A percentile compares a stretch with the other conserved stretches of the same genome.
These are phyloP conservation scores for Linnemannia zychae DNA, from an alignment of 192 early-diverging fungal species.

Conservation along the genomic window DNA sequence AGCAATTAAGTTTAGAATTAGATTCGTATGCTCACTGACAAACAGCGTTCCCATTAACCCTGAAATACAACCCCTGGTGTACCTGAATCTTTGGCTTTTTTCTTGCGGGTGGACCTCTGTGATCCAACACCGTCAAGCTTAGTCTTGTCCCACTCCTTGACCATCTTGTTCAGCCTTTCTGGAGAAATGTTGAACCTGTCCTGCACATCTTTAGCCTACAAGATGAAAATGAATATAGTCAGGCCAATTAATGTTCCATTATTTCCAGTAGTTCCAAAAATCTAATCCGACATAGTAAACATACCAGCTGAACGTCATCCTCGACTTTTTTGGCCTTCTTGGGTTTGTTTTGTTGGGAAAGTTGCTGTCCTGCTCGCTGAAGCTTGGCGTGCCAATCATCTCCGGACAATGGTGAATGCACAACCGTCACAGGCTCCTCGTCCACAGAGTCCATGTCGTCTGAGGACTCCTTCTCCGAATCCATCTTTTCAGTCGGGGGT, in stretches of 20 bases:
- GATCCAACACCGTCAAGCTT: conserved; percentile 17
- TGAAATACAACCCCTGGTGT: not conserved
- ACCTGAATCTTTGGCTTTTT: conserved; percentile 45
- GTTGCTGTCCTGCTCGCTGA: conserved; percentile 35
- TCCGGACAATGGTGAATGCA: conserved; percentile 41
- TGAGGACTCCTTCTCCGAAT: conserved; percentile 1
- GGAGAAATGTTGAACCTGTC: conserved; percentile 66
- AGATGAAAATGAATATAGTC: not conserved
- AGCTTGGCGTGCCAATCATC: conserved; percentile 43
- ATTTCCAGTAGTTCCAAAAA: not conserved
- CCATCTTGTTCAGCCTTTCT: conserved; percentile 60
- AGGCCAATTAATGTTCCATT: not conserved
- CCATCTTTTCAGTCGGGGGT: conserved; percentile 1
- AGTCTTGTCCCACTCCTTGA: conserved; percentile 60
- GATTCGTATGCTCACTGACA: not conserved
- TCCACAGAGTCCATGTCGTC: conserved; percentile 12
- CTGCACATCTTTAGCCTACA: conserved; percentile 64
- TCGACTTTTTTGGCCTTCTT: conserved; percentile 23
- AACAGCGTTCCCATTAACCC: not conserved
- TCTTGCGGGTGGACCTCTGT: conserved; percentile 39
- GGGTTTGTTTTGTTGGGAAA: not conserved
- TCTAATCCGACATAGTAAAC: no score
- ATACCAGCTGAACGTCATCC: conserved; percentile 64
- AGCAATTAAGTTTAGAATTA: not conserved
- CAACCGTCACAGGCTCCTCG: conserved; percentile 40